Conservation (phyloP, 2,329 filamentous ascomycete genomes). For the Nothophoma quercina region DNA sequence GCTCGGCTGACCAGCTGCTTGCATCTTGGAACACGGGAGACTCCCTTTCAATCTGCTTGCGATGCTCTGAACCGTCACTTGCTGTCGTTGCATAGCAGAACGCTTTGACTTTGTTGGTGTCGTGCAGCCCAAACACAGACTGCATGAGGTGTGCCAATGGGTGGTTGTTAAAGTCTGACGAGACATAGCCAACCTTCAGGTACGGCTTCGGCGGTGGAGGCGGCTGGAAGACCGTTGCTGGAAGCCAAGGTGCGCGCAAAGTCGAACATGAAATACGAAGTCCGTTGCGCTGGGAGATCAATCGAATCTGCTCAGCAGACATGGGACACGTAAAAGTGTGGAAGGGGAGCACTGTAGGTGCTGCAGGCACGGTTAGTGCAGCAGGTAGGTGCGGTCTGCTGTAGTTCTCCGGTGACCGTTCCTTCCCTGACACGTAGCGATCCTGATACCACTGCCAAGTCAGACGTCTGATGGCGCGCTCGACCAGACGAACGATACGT, state of each 20-base stretch:
- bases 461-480: constrained; percentile 79
- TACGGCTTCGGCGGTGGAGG: constrained; percentile 81
- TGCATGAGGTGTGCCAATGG: constrained; percentile 98
- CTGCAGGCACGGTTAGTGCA: constrained; percentile 78
- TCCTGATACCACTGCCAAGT: constrained; percentile 91
- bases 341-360: constrained; percentile 94
- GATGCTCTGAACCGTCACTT: constrained; percentile 87
- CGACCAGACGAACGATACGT: constrained; percentile 80
- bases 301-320: constrained; percentile 87
- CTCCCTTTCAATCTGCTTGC: constrained; percentile 90
- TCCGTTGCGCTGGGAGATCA: constrained; percentile 94
- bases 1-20: constrained; percentile 84
- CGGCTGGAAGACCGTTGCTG: constrained; percentile 80
- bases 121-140: constrained; percentile 93
- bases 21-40: constrained; percentile 91
- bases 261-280: constrained; percentile 92
- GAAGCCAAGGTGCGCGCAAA: constrained; percentile 85
- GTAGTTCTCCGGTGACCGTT: constrained; percentile 68
- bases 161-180: constrained; percentile 99
- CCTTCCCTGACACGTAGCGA: constrained; percentile 68
- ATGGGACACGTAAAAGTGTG: constrained; percentile 97
- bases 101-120: constrained; percentile 75
- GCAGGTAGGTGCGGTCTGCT: constrained; percentile 75
- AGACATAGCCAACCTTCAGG: constrained; percentile 94
- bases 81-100: constrained; percentile 95